phyloP scores from a whole-genome alignment of 2,329 filamentous ascomycete species.

The Neonectria ditissima region DNA sequence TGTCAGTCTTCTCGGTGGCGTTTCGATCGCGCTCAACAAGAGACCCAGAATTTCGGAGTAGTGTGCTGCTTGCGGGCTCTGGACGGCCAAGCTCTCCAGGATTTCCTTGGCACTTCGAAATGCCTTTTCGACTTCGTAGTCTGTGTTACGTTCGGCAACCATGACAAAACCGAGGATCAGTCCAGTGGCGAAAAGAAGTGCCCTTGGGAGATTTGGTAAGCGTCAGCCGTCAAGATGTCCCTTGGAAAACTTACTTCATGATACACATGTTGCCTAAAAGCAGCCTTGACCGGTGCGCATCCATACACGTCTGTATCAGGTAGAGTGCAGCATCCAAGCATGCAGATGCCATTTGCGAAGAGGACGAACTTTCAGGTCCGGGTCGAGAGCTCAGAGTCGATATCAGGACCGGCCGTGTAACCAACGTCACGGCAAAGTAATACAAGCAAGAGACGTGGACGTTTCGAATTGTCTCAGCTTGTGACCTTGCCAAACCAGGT shows the following conservation, averaged over 20 bases:
- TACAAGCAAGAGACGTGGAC: conserved; percentile 69
- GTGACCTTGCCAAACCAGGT: conserved; percentile 9
- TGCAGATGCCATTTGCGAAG: conserved; percentile 58
- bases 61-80: conserved; percentile 67
- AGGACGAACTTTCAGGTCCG: conserved; percentile 42
- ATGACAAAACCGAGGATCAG: conserved; percentile 68
- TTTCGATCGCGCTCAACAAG: conserved; percentile 57
- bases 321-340: conserved; percentile 68
- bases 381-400: conserved; percentile 57
- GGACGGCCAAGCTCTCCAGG: conserved; percentile 58
- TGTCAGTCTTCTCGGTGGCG: conserved; percentile 31
- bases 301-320: conserved; percentile 65
- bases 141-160: conserved; percentile 61
- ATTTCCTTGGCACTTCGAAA: conserved; percentile 64
- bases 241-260: conserved; percentile 60
- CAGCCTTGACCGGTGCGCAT: conserved; percentile 57
- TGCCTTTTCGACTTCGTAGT: conserved; percentile 58
- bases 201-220: conserved; percentile 48
- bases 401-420: conserved; percentile 67
- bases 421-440: conserved; percentile 69
- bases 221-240: fast-evolving
- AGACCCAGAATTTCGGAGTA: conserved; percentile 67
- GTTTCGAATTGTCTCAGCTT: conserved; percentile 58
- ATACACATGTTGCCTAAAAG: conserved; percentile 69
- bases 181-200: conserved; percentile 67